Conservation (phyloP, 2,329 filamentous ascomycete species). For the Alternaria novae-zelandiae region DNA sequence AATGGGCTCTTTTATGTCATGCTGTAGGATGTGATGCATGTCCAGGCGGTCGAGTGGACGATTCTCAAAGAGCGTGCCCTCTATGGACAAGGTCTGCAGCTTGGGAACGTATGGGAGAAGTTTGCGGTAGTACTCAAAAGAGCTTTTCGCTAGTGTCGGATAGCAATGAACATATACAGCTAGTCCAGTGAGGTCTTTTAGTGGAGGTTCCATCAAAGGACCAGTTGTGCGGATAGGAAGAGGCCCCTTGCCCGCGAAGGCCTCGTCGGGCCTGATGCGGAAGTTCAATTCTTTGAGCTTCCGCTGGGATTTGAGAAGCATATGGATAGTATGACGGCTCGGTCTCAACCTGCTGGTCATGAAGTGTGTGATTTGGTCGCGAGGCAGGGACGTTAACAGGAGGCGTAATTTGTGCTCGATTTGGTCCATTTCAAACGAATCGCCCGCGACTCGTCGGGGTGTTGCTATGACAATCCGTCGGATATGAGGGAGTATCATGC, state of each 20-base stretch:
- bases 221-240: neutral
- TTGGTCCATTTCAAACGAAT: neutral
- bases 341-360: neutral
- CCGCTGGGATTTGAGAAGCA: neutral
- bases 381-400: neutral
- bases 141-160: neutral
- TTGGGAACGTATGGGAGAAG: neutral
- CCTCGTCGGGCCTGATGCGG: neutral
- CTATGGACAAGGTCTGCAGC: neutral
- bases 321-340: neutral
- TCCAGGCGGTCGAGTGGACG: neutral
- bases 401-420: neutral
- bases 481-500: neutral
- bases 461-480: neutral
- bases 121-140: neutral
- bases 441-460: neutral
- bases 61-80: neutral
- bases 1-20: neutral
- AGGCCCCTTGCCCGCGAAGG: neutral
- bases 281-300: neutral
- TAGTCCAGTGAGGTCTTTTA: neutral
- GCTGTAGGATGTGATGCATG: neutral
- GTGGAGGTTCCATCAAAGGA: neutral
- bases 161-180: neutral
- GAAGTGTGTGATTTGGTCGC: neutral